Evolutionary conservation across 1,284 basidiomycete genomes (phyloP), one percentile per base, ranked within the genome.

Genomic region (Moniliophthora roreri): DNA sequence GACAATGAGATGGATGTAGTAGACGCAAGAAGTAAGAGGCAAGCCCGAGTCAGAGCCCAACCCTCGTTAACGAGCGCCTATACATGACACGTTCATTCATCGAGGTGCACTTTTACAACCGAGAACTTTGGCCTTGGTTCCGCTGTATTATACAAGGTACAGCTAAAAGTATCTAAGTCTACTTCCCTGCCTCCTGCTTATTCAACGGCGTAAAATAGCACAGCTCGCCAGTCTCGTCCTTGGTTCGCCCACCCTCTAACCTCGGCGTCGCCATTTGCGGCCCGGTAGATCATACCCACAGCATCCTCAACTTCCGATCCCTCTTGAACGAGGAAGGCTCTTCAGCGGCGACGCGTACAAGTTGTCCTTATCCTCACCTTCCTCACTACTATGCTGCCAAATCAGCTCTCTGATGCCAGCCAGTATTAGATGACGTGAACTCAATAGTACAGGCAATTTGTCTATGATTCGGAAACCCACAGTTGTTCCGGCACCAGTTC

Each of bases 381-480:
- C 47, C 11, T 40, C 35, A 28, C 36, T 50, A 48, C 51, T 4
- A 23, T 40, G 23, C 21, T 24, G 10, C 42, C 45, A 40, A 9
- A 53, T 6, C 45, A 41, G 32, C 23, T 24, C 39, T 9, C 46
- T 34, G 15, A 37, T 44, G 16, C 41, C 39, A 18, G 24, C 32
- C 34, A 11, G 28, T 32, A 11, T 32, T 32, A 32, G 28, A 11
- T 6, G 18, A 42, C 36, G 34, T 24, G 8, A 16, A 32, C 10
- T 15, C 36, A 32, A 37, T 32, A 37, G 46, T 32, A 54, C 32
- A 41, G 57, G 57, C 21, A 51, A 55, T 16, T 51, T 54, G 28
- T 58, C 54, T 4, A 58, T 32, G 15, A 58, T 58, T 13, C 57
- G 42, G 46, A 58, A 58, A 15, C 54, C 51, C 35, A 45, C 18